Conservation (phyloP, 441 rosid species). For the Lepidium campestre region DNA sequence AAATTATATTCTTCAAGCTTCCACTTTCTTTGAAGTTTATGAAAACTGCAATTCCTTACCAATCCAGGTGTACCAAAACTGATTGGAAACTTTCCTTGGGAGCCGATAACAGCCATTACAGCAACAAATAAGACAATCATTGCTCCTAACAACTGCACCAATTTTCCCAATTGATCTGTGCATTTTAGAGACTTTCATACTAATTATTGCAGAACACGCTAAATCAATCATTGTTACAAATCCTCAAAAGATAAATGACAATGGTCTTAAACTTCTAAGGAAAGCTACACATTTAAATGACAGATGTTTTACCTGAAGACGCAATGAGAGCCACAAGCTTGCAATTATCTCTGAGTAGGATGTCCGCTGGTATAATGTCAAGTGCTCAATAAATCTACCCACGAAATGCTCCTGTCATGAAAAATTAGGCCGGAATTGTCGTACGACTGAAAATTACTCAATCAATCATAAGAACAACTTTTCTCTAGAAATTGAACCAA, state of each 20-base stretch:
- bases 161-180: conserved; percentile 3
- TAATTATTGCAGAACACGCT: background rate
- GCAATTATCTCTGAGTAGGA: conserved; percentile 77
- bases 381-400: conserved; percentile 55
- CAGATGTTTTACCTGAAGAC: conserved; percentile 65
- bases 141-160: conserved; percentile 73
- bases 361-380: conserved; percentile 71
- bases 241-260: background rate
- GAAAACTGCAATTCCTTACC: conserved; percentile 39
- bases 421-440: background rate
- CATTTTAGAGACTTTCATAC: background rate
- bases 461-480: background rate
- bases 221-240: background rate
- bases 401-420: conserved; percentile 54
- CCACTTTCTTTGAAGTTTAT: background rate
- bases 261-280: background rate
- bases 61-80: conserved; percentile 89
- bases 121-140: conserved; percentile 70
- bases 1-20: background rate
- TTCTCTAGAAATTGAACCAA: background rate
- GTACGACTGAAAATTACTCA: background rate
- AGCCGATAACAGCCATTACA: conserved; percentile 75
- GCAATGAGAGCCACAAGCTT: conserved; percentile 96
- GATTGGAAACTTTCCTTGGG: conserved; percentile 60
- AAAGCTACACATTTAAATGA: background rate